A percentile compares a stretch with the other conserved stretches of the same genome.
phyloP scores from a whole-genome alignment of 768 basidiomycete species.

The Amanita molliuscula region DNA sequence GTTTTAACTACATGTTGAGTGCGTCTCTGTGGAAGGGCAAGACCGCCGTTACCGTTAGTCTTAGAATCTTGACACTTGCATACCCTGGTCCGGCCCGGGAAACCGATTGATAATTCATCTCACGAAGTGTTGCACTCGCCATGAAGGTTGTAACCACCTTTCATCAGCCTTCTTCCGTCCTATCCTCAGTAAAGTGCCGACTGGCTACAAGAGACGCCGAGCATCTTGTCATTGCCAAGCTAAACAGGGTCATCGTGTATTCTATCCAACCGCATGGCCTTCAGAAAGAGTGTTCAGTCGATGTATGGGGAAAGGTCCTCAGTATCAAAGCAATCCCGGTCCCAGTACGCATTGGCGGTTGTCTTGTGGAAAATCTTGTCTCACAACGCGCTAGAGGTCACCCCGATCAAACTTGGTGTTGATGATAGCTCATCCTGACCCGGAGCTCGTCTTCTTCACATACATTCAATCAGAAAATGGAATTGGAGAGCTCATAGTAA shows the following conservation, averaged over 20 bases:
- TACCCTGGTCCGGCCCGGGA: neutral
- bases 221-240: conserved; percentile 60
- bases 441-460: conserved; percentile 54
- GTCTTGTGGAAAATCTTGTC: conserved; percentile 1
- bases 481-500: conserved; percentile 25
- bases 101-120: neutral
- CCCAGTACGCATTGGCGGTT: conserved; percentile 27
- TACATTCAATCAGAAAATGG: conserved; percentile 30
- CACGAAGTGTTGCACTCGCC: neutral
- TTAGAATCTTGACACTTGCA: neutral
- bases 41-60: no score
- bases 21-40: no score
- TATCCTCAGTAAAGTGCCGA: conserved; percentile 57
- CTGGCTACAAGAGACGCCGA: conserved; percentile 45
- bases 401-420: conserved; percentile 45
- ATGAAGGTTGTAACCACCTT: conserved; percentile 68
- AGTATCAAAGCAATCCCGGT: conserved; percentile 45
- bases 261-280: conserved; percentile 54
- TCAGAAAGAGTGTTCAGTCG: conserved; percentile 43
- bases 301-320: conserved; percentile 63
- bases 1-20: no score
- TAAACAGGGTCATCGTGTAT: conserved; percentile 58
- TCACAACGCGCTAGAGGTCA: conserved; percentile 19
- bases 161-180: conserved; percentile 64
- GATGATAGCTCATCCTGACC: conserved; percentile 69